A percentile compares a stretch with the other conserved stretches of the same genome.
Evolutionary conservation across 2,329 filamentous ascomycete genomes (phyloP).

Genomic region (Clarireedia homoeocarpa): DNA sequence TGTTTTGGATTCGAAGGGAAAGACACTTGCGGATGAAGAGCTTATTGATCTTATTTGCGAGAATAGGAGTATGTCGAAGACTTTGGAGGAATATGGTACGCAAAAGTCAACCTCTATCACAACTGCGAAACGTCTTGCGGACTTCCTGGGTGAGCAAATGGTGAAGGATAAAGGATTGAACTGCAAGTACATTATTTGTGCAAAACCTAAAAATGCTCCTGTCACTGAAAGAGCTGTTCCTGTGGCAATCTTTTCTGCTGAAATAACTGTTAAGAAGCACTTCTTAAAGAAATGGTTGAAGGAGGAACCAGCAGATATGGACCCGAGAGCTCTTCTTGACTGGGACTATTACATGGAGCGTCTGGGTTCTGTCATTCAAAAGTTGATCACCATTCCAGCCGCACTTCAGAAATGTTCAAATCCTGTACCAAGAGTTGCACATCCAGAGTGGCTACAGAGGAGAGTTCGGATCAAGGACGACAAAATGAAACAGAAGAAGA

Average conservation of each 20-base stretch:
- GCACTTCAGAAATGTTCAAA: conserved; percentile 93
- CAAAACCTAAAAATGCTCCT: conserved; percentile 75
- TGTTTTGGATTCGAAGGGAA: conserved; percentile 80
- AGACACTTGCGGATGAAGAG: conserved; percentile 89
- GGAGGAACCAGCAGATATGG: conserved; percentile 85
- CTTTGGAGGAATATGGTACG: conserved; percentile 85
- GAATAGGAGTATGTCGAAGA: conserved; percentile 97
- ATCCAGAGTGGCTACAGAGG: conserved; percentile 94
- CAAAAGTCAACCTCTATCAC: conserved; percentile 99
- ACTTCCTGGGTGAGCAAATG: conserved; percentile 98
- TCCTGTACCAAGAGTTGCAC: conserved; percentile 84
- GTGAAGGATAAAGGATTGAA: conserved; percentile 98
- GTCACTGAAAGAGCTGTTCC: conserved; percentile 93
- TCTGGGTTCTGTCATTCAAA: conserved; percentile 94
- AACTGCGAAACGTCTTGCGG: conserved; percentile 86
- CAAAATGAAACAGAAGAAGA: conserved; percentile 96
- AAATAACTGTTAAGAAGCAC: conserved; percentile 75
- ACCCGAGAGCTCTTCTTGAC: conserved; percentile 82
- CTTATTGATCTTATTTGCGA: conserved; percentile 99
- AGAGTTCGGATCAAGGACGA: conserved; percentile 94
- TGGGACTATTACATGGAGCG: conserved; percentile 98
- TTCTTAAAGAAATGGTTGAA: conserved; percentile 95
- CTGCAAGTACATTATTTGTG: conserved; percentile 98
- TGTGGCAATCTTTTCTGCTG: conserved; percentile 94
- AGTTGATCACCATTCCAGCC: conserved; percentile 96